phyloP scores from a whole-genome alignment of 768 basidiomycete genomes.

The Suillus occidentalis region DNA sequence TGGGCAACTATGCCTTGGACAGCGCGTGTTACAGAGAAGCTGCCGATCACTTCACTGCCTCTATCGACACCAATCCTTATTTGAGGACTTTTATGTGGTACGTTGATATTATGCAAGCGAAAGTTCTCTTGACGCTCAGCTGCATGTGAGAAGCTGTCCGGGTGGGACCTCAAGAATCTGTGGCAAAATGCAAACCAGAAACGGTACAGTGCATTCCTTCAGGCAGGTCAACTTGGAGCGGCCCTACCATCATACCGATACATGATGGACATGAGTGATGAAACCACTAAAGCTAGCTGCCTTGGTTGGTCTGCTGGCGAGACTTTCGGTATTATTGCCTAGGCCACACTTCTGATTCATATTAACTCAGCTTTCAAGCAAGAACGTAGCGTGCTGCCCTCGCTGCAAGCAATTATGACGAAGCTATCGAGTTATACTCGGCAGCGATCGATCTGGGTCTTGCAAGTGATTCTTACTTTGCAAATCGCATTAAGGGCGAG shows the following conservation, averaged over 20 bases:
- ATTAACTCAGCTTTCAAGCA: not conserved
- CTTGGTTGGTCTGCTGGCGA: not conserved
- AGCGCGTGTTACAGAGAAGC: not conserved
- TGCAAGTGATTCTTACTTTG: not conserved
- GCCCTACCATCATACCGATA: not conserved
- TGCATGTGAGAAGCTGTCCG: not conserved
- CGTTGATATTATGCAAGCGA: not conserved
- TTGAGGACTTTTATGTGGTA: not conserved
- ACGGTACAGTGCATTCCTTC: not conserved
- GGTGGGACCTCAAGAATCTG: not conserved
- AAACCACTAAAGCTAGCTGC: not conserved
- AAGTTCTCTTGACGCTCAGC: not conserved
- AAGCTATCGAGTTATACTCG: not conserved
- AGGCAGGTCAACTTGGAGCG: not conserved
- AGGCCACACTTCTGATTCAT: not conserved
- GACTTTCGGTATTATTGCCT: not conserved
- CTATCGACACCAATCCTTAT: not conserved
- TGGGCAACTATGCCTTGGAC: not conserved
- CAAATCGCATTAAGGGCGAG: not conserved
- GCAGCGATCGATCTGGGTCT: not conserved
- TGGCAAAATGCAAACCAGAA: not conserved
- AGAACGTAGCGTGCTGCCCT: not conserved
- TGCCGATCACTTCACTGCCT: not conserved
- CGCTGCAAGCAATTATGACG: not conserved
- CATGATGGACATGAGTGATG: conserved; percentile 1